Evolutionary conservation across 139 green algal genomes (phyloP).

Genomic region (Tetraselmis striata): DNA sequence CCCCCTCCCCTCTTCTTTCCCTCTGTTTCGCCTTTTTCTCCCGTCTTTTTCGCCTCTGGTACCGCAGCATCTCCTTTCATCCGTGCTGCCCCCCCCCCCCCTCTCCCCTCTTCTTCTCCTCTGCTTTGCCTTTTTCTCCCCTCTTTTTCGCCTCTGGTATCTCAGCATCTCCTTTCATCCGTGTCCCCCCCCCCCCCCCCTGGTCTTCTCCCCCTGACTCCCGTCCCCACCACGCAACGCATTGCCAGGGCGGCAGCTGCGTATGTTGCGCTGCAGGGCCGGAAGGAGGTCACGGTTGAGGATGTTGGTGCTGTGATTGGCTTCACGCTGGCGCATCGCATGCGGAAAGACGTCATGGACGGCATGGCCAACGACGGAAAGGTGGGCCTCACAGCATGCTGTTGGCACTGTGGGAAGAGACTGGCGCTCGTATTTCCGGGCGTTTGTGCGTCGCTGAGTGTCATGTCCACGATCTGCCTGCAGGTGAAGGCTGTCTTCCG

Average conservation of each 20-base stretch:
- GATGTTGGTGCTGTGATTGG: neutral
- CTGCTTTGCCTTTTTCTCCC: no score
- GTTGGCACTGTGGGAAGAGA: constrained; percentile 78
- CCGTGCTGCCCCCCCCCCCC: no score
- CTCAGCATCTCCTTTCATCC: no score
- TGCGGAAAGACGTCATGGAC: neutral
- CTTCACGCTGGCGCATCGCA: neutral
- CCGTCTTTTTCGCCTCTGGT: no score
- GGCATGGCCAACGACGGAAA: neutral
- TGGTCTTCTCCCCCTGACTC: no score
- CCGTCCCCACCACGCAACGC: no score
- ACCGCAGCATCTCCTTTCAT: no score
- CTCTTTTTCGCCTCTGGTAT: no score
- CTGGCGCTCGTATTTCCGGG: no score
- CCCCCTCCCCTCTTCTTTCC: neutral
- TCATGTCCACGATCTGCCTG: constrained; percentile 78
- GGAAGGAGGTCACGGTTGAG: neutral
- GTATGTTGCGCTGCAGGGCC: neutral
- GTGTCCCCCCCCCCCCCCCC: no score
- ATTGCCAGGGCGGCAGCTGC: no score
- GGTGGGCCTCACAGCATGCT: neutral
- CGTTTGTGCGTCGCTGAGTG: constrained; percentile 77
- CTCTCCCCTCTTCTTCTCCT: neutral
- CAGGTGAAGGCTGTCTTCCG: constrained; percentile 76
- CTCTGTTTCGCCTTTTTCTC: no score